phyloP scores from a whole-genome alignment of 495 filamentous ascomycete species.

The Oidiodendron maius region DNA sequence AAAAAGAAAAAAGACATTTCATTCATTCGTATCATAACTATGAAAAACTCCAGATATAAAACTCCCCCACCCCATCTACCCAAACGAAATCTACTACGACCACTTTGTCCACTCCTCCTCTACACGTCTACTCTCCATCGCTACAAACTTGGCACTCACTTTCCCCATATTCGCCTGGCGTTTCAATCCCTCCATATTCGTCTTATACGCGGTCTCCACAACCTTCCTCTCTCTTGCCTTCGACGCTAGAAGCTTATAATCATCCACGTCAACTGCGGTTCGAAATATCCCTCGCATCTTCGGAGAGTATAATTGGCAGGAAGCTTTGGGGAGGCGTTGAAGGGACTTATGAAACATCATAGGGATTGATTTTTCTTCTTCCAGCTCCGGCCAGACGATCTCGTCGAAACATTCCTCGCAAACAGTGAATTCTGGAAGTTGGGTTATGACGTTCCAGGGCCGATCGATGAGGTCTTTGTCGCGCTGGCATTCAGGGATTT shows the following conservation, averaged over 20 bases:
- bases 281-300: constrained; percentile 53
- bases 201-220: constrained; percentile 15
- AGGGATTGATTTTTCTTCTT: constrained; percentile 17
- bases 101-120: constrained; percentile 12
- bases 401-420: constrained; percentile 52
- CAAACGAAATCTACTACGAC: too few species aligned
- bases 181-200: constrained; percentile 14
- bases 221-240: constrained; percentile 22
- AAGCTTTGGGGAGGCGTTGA: constrained; percentile 9
- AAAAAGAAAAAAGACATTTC: too few species aligned
- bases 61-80: neutral
- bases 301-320: constrained; percentile 57
- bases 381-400: constrained; percentile 19
- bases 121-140: constrained; percentile 10
- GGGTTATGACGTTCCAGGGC: constrained; percentile 58
- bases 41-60: neutral
- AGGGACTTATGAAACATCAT: constrained; percentile 15
- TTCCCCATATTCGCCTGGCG: neutral
- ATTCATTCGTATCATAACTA: neutral
- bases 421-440: constrained; percentile 58
- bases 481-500: constrained; percentile 46
- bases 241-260: constrained; percentile 37
- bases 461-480: constrained; percentile 40
- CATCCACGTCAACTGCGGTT: constrained; percentile 46
- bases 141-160: neutral